Evolutionary conservation across 768 basidiomycete species (phyloP), one percentile per base, ranked within the genome.

Genomic region (Brasilioporus rufonigricans): DNA sequence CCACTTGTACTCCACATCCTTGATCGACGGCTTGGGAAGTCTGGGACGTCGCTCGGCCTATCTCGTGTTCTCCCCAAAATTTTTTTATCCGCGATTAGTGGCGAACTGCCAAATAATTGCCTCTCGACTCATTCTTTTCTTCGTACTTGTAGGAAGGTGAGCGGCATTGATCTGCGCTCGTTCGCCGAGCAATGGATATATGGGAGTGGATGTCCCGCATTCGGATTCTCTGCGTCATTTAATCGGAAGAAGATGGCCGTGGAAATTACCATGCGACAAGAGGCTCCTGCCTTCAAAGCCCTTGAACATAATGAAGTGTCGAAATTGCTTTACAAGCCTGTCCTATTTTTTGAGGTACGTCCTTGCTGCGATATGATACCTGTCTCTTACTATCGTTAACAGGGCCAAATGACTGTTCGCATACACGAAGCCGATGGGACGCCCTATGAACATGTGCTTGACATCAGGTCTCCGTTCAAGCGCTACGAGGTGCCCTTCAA

Each of bases 121-220:
- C 76, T 99, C 10, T 91, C 93, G 1, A 98, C 97, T 0, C 87
- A 92, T 58, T 82, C 85, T 21, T 98, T 99, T 73, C 79, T 98
- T 56, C 76, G 93, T 54, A 93, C 84, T 41, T 98, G 95, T 65
- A 79, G 95, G 61, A 98, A 95, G 72, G 89, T 95, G 57, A 91
- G 91, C 65, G 92, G 94, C 11, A 88, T 92, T 18, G 96, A 98
- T 66, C 81, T 89, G 23, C 80, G 89, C 51, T 82, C 84, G 27
- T 99, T 99, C 66, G 91, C 93, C n/a, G 94, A 98, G 65, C 96
- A 98, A 70, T 99, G 97, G 97, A 93, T 99, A 58, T 97, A 94
- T 65, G 95, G 95, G 13, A 93, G 91, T 68, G 97, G 97, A 21
- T 97, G 94, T 68, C 97, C 97, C 1, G 81, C 86, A 3, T 94